Conservation (phyloP, 2,329 filamentous ascomycete species). For the Calonectria montana region DNA sequence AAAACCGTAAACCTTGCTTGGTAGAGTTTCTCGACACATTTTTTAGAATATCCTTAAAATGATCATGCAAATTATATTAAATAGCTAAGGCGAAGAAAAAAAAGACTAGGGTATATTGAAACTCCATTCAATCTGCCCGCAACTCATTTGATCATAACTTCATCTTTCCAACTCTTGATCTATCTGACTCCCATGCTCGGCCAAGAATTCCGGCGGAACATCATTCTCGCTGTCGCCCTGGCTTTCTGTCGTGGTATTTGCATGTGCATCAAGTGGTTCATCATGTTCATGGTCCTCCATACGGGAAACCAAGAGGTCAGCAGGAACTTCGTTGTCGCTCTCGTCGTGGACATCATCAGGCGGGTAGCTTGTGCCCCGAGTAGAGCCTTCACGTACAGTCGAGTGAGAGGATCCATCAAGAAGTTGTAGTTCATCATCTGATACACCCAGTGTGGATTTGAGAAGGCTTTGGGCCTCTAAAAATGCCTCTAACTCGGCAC, state of each 20-base stretch:
- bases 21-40: too few relatives aligned
- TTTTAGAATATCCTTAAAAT: neutral
- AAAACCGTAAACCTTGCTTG: neutral
- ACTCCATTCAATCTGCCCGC: neutral
- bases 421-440: slow-evolving; percentile 20
- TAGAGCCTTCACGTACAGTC: slow-evolving; percentile 3
- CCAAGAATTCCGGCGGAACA: slow-evolving; percentile 64
- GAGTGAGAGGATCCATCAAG: slow-evolving; percentile 10
- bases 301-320: slow-evolving; percentile 52
- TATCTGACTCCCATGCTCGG: slow-evolving; percentile 50
- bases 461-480: slow-evolving; percentile 69
- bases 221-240: slow-evolving; percentile 58
- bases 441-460: slow-evolving; percentile 30
- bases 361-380: neutral
- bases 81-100: neutral
- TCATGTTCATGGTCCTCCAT: slow-evolving; percentile 40
- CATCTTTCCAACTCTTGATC: slow-evolving; percentile 22
- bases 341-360: slow-evolving; percentile 18
- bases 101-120: slow-evolving; percentile 10
- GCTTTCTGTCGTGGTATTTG: slow-evolving; percentile 27
- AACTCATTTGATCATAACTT: neutral
- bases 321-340: slow-evolving; percentile 57
- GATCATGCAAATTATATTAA: neutral
- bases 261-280: slow-evolving; percentile 27
- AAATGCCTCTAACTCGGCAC: slow-evolving; percentile 78